Base-by-base conservation (phyloP, 805 yeast genomes). In the Cyberlindnera nakhonratchasimensis region DNA sequence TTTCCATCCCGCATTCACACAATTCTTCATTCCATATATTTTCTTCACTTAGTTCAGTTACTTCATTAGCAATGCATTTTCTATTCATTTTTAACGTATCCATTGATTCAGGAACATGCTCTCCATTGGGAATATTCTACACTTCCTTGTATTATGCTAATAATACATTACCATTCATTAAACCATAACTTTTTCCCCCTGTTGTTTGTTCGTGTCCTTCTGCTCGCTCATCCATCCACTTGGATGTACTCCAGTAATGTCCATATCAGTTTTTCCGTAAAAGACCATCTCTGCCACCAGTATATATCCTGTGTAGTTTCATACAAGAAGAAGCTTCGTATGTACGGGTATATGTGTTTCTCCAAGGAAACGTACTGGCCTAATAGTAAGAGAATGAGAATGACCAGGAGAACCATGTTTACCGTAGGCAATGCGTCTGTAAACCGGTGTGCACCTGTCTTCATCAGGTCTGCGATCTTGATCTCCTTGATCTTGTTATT, bases 241-340 rank as follows among this genome's bases (percentile, higher is more conserved):
- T 32, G 50, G 34, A 45, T 26, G 21, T 40, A 29, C 11, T 51
- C 57, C 29, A 51, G 25, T n/a, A 52, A n/a, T 23, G 25, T 29
- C 57, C 54, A 52, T 11, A 42, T 41, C 11, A 40, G 19, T 29
- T 36, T 44, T 18, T 52, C 57, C 3, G 45, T 17, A 12, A 36
- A 11, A 1, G 39, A 30, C 38, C 50, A 35, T 29, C 34, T 37
- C 43, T 52, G 57, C 57, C 57, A 52, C 57, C 57, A 52, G 26
- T 51, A 52, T 2, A 51, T 22, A 18, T 52, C 56, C 2, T 41
- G 34, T 9, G 44, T 33, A 5, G 49, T 42, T 5, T 43, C 45
- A 20, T 38, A 41, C 2, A 52, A 31, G 6, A 52, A 40, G 6
- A 40, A 11, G 6, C 28, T 18, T 18, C 17, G 21, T 12, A 43